Evolutionary conservation across 371 early-diverging fungal species (phyloP).

Genomic region (Capniomyces stellatus): DNA sequence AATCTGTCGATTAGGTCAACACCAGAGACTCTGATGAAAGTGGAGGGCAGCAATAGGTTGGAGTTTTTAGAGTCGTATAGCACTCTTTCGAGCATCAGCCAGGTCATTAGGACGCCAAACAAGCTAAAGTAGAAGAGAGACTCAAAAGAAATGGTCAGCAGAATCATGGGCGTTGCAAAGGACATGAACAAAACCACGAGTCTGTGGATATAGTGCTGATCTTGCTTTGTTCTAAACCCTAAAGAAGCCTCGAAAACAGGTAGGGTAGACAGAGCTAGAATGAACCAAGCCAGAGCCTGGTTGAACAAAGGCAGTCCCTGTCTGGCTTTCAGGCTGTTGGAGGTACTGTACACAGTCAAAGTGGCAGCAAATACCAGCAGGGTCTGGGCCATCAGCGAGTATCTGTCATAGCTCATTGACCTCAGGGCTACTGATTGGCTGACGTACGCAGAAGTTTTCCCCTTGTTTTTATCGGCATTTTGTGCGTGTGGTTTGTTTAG

Average conservation of each 20-base stretch:
- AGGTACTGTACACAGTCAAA: slow-evolving; percentile 19
- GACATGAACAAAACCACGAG: slow-evolving; percentile 62
- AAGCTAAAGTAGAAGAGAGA: slow-evolving; percentile 71
- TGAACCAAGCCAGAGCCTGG: slow-evolving; percentile 21
- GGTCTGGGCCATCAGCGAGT: slow-evolving; percentile 25
- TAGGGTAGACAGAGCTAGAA: slow-evolving; percentile 32
- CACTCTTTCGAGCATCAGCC: slow-evolving; percentile 57
- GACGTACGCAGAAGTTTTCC: background rate
- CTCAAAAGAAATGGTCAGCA: slow-evolving; percentile 76
- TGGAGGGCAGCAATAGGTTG: background rate
- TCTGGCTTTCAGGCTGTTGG: slow-evolving; percentile 10
- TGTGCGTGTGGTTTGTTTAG: background rate
- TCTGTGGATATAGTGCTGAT: slow-evolving; percentile 57
- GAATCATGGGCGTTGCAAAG: slow-evolving; percentile 70
- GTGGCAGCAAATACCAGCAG: slow-evolving; percentile 17
- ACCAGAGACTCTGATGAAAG: background rate
- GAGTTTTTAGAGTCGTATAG: slow-evolving; percentile 5
- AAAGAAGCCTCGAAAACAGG: slow-evolving; percentile 46
- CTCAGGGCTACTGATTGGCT: slow-evolving; percentile 8
- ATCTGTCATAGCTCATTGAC: slow-evolving; percentile 20
- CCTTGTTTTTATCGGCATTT: too few species aligned
- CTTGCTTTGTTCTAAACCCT: slow-evolving; percentile 17
- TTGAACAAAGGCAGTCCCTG: slow-evolving; percentile 16
- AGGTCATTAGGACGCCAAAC: slow-evolving; percentile 47
- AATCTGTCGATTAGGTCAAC: too few species aligned